Base-by-base conservation (phyloP, 805 yeast species). In the Candida anglica region DNA sequence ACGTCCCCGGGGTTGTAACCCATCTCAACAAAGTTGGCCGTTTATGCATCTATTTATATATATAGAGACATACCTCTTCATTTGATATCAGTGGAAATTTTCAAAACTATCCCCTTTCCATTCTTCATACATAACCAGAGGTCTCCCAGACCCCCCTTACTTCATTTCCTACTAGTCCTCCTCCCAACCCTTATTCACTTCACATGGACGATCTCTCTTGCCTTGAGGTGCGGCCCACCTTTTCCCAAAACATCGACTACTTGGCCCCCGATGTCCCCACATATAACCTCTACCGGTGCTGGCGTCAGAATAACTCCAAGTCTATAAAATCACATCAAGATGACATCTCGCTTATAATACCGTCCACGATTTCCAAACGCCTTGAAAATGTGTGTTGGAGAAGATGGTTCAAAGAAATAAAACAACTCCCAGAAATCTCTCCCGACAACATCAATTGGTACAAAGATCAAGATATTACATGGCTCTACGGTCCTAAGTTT, bases 371-470 rank as follows among this genome's bases (percentile, higher is more conserved):
- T n/a, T 40, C 42, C n/a, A 38, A 48, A 18, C 38, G 71, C 22
- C 44, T 66, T 10, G 53, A 53, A 24, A 66, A 66, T 38, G 50
- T 56, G 0, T 51, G 66, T 29, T 66, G 73, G 73, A 55, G 73
- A 38, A 43, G 70, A 32, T 53, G 60, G 46, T 43, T 43, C 37
- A 63, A 64, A 41, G 59, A 58, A 34, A 40, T 60, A 28, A 33
- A 46, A 25, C 19, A 44, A 5, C 47, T 66, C 15, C 28, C 33
- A 13, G 65, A 59, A 33, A 38, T 68, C 6, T 48, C 62, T 34
- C 79, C 81, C 1, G 52, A 59, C 4, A 40, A 41, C 22, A 73
- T 75, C 26, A 74, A 75, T 50, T 75, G 81, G 81, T 65, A 60
- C 44, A 75, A 75, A 46, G 65, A 58, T 36, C 70, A 71, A 38